phyloP scores from a whole-genome alignment of 2,329 filamentous ascomycete genomes.

The Bipolaris sorokiniana region DNA sequence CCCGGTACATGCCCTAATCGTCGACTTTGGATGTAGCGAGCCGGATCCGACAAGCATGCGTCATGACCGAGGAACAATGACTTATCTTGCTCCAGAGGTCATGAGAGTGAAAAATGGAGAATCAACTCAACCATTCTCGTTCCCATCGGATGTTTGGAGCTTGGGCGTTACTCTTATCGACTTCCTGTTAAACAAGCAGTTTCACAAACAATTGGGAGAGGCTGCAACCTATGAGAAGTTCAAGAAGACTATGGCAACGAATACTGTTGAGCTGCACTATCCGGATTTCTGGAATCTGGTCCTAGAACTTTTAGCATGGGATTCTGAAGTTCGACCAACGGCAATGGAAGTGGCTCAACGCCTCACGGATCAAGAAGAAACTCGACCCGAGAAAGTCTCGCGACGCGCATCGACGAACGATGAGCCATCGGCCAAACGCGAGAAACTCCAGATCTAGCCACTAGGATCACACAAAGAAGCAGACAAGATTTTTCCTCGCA shows the following conservation, averaged over 20 bases:
- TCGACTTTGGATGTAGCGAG: slow-evolving; percentile 2
- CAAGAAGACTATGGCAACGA: not conserved
- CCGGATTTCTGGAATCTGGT: not conserved
- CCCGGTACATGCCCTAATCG: slow-evolving; percentile 5
- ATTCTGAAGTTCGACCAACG: slow-evolving; percentile 4
- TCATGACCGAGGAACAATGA: slow-evolving; percentile 4
- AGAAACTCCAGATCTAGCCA: not conserved
- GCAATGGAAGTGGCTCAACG: slow-evolving; percentile 3
- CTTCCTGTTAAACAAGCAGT: not conserved
- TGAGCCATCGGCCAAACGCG: not conserved
- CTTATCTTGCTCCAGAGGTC: slow-evolving; percentile 4
- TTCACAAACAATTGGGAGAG: not conserved
- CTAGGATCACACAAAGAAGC: not conserved
- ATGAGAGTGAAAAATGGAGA: not conserved
- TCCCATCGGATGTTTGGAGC: slow-evolving; percentile 3
- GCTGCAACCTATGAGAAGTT: not conserved
- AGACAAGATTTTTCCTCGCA: not conserved
- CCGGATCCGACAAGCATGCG: not conserved
- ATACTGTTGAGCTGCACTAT: not conserved
- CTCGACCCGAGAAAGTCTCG: not conserved
- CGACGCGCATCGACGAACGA: not conserved
- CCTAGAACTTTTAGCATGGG: slow-evolving; percentile 2
- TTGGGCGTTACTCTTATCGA: slow-evolving; percentile 2
- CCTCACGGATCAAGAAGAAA: not conserved
- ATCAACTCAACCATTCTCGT: slow-evolving; percentile 3